phyloP scores from a whole-genome alignment of 345 rosid species.

The Capsella bursapastoris region DNA sequence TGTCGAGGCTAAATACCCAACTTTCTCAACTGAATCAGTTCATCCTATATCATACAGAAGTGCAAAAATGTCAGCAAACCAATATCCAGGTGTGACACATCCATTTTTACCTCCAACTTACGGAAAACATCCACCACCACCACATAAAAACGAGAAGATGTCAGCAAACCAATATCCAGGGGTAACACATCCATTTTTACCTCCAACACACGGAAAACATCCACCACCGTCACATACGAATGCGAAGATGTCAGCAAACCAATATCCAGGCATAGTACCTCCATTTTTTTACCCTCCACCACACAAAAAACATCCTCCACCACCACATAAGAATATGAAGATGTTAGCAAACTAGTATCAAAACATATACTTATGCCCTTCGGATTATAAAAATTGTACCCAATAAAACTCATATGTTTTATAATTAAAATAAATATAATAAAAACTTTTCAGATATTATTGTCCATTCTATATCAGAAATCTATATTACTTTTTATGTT shows the following conservation, averaged over 20 bases:
- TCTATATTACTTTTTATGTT: too few species aligned
- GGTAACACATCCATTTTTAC: too few species aligned
- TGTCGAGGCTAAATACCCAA: too few species aligned
- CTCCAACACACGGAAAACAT: too few species aligned
- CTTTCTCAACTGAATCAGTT: too few species aligned
- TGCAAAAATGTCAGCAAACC: too few species aligned
- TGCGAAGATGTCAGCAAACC: not conserved
- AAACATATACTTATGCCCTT: not conserved
- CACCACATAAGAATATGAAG: not conserved
- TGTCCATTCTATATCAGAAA: not conserved
- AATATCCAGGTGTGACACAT: too few species aligned
- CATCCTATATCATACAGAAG: too few species aligned
- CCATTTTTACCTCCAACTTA: too few species aligned
- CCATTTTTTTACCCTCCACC: not conserved
- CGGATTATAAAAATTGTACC: not conserved
- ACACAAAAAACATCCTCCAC: not conserved
- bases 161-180: too few species aligned
- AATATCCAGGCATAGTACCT: not conserved
- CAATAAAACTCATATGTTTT: not conserved
- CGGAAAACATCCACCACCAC: too few species aligned
- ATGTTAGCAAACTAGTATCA: not conserved
- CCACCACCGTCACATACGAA: not conserved
- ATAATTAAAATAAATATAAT: not conserved
- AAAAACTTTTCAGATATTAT: not conserved
- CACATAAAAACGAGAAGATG: too few species aligned